These are phyloP conservation scores for Annona squamosa DNA, from an alignment of 164 flowering plant species.

Conservation along the genomic window DNA sequence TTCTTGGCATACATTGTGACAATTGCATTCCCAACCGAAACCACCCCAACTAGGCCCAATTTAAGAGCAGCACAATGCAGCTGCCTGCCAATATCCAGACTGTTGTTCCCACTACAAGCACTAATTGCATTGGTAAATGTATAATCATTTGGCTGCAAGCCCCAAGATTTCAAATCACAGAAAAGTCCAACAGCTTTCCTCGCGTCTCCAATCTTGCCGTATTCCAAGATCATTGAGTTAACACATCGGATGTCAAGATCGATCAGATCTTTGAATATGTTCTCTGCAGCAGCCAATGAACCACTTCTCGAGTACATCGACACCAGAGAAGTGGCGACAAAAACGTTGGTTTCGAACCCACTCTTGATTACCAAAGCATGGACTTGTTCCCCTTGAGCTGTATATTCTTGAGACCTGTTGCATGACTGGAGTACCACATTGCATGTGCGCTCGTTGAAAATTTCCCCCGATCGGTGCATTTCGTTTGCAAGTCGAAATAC, in stretches of 20 bases:
- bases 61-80: slow-evolving; percentile 25
- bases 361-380: slow-evolving; percentile 26
- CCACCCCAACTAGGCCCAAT: slow-evolving; percentile 12
- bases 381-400: slow-evolving; percentile 20
- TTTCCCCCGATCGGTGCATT: slow-evolving; percentile 20
- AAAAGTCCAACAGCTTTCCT: slow-evolving; percentile 20
- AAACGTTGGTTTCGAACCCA: slow-evolving; percentile 24
- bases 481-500: slow-evolving; percentile 17
- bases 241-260: slow-evolving; percentile 24
- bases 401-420: slow-evolving; percentile 3
- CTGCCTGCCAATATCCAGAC: slow-evolving; percentile 19
- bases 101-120: slow-evolving; percentile 13
- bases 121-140: slow-evolving; percentile 29
- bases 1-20: slow-evolving; percentile 26
- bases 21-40: slow-evolving; percentile 26
- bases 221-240: slow-evolving; percentile 30
- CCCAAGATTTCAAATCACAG: slow-evolving; percentile 14
- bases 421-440: slow-evolving; percentile 26
- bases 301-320: slow-evolving; percentile 27
- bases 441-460: slow-evolving; percentile 27
- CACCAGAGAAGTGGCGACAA: slow-evolving; percentile 27
- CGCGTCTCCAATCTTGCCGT: slow-evolving; percentile 21
- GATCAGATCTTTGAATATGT: slow-evolving; percentile 15
- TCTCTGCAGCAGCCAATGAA: slow-evolving; percentile 20
- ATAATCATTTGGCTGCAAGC: slow-evolving; percentile 27